Conservation (phyloP, 2,329 filamentous ascomycete genomes). For the Fusarium aywerte region DNA sequence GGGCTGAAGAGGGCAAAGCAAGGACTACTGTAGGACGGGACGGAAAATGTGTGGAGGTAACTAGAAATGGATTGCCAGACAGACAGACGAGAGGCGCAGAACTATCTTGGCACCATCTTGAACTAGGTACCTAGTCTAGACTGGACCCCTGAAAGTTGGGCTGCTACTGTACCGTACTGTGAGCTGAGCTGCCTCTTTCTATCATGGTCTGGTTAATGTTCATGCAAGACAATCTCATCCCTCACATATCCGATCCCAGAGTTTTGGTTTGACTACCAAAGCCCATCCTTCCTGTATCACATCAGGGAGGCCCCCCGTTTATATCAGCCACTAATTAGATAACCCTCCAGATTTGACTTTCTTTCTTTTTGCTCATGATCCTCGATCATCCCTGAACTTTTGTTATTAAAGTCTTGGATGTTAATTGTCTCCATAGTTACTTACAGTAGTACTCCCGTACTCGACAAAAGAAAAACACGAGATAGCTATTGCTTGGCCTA, state of each 20-base stretch:
- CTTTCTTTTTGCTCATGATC: too few species aligned
- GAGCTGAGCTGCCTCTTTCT: too few species aligned
- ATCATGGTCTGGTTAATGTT: conserved; percentile 16
- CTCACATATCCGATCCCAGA: conserved; percentile 21
- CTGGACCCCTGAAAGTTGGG: conserved; percentile 29
- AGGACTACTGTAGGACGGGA: conserved; percentile 1
- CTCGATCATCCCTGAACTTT: too few species aligned
- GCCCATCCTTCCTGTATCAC: background rate
- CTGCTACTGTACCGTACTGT: conserved; percentile 7
- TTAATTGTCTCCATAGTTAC: background rate
- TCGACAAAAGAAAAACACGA: conserved; percentile 17
- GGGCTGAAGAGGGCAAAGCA: background rate
- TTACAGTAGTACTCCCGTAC: too few species aligned
- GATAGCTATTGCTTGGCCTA: conserved; percentile 34
- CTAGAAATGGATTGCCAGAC: too few species aligned
- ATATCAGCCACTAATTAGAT: background rate
- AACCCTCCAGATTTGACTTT: background rate
- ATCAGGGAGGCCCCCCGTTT: background rate
- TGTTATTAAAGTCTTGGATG: background rate
- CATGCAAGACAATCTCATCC: conserved; percentile 4
- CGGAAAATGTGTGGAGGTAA: conserved; percentile 6
- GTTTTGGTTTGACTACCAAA: conserved; percentile 26
- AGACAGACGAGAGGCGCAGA: conserved; percentile 36
- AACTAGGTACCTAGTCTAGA: conserved; percentile 9
- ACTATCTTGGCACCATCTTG: conserved; percentile 1